Evolutionary conservation across 495 filamentous ascomycete genomes (phyloP).

Genomic region (Emericellopsis terricola): DNA sequence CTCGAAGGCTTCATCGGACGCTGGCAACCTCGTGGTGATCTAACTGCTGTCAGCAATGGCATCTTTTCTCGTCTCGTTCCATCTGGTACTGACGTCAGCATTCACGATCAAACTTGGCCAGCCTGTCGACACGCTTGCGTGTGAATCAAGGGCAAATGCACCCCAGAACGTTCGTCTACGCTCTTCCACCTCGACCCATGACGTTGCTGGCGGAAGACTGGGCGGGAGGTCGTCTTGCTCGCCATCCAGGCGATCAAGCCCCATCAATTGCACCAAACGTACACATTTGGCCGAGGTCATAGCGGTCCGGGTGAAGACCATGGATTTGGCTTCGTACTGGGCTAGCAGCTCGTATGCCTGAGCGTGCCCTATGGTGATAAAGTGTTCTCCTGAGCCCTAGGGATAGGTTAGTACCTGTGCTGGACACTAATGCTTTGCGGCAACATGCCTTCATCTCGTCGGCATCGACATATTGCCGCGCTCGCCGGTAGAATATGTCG

Average conservation of each 20-base stretch:
- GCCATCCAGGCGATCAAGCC: constrained; percentile 26
- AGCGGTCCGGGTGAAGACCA: constrained; percentile 23
- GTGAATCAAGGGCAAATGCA: constrained; percentile 30
- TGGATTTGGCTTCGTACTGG: constrained; percentile 21
- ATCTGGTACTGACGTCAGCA: constrained; percentile 11
- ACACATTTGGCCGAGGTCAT: constrained; percentile 24
- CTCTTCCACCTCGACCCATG: constrained; percentile 33
- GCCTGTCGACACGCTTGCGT: constrained; percentile 25
- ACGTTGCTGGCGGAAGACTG: constrained; percentile 16
- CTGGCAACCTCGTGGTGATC: constrained; percentile 26
- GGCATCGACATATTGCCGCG: constrained; percentile 27
- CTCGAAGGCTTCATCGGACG: constrained; percentile 22
- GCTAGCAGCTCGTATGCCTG: constrained; percentile 27
- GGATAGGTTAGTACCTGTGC: background rate
- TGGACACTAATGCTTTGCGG: background rate
- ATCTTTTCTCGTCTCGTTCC: background rate
- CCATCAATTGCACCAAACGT: constrained; percentile 26
- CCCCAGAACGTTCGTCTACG: constrained; percentile 34
- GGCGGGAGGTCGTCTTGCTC: constrained; percentile 15
- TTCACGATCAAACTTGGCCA: constrained; percentile 27
- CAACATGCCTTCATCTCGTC: constrained; percentile 26
- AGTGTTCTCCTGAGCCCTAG: constrained; percentile 24
- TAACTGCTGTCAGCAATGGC: constrained; percentile 5
- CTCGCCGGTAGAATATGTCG: constrained; percentile 25
- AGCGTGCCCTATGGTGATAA: constrained; percentile 25